Evolutionary conservation across 2,329 filamentous ascomycete genomes (phyloP), one percentile per base, ranked within the genome.

Genomic region (Scolecobasidium constrictum): DNA sequence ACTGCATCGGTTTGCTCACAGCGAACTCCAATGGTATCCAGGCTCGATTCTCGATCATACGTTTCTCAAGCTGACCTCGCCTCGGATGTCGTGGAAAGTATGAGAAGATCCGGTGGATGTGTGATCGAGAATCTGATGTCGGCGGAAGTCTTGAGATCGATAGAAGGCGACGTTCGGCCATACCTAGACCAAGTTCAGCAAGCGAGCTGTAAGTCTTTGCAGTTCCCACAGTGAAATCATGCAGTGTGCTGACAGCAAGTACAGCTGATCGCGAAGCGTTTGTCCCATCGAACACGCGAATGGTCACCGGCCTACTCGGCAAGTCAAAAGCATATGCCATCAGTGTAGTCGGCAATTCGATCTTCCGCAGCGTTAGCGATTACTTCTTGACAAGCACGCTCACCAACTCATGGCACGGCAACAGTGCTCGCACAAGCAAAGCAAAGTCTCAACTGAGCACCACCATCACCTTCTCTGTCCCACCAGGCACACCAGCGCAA

Each of bases 401-500:
- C 6, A 37, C 7, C 20, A 37, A 37, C 11, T 9, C 35, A 13
- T 37, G n/a, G 35, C 16, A 37, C 15, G 16, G 35, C 20, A 20
- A 37, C 15, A 9, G 22, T 13, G 20, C 16, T 4, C 16, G 22
- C 11, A 37, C 35, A 7, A 37, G 35, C 15, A 12, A n/a, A 6
- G 22, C 5, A 5, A 37, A 20, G 22, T 50, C 53, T 16, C 52
- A 56, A 42, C 43, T 55, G 18, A 55, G 46, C 40, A 56, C 52
- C 18, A 56, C 50, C 2, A 50, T 54, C 34, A 47, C 45, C 4
- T 53, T 56, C 40, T 50, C 47, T 9, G 49, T 56, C 22, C 46
- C 51, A 2, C 53, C 55, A 4, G 52, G 54, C n/a, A 52, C 50
- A 3, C 46, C 46, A 31, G 52, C 50, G 3, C 56, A 59, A 40